A percentile compares a stretch with the other conserved stretches of the same genome.
These are phyloP conservation scores for Salix exigua DNA, from an alignment of 345 rosid genomes.

Conservation along the genomic window DNA sequence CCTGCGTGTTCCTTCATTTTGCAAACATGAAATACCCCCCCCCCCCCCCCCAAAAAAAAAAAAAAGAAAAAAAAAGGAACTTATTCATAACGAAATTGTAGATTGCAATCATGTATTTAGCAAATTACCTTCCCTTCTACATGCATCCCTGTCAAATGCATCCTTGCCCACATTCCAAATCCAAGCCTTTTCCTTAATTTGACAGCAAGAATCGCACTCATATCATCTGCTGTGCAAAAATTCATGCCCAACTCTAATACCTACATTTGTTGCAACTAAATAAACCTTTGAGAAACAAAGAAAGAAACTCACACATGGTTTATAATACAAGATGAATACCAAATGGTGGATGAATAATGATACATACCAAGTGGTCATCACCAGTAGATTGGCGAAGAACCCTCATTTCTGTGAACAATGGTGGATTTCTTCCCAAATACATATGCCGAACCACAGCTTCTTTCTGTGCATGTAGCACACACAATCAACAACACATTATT, in stretches of 20 bases:
- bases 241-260: conserved; percentile 85
- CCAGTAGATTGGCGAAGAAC: conserved; percentile 55
- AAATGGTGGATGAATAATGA: background rate
- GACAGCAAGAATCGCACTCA: conserved; percentile 90
- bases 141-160: conserved; percentile 95
- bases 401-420: conserved; percentile 73
- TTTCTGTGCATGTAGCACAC: conserved; percentile 47
- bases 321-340: background rate
- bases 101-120: too few relatives aligned
- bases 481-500: conserved; percentile 1
- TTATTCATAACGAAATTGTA: too few relatives aligned
- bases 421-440: conserved; percentile 89
- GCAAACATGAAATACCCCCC: too few relatives aligned
- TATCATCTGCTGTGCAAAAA: conserved; percentile 87
- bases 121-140: conserved; percentile 76
- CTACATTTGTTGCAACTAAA: conserved; percentile 43
- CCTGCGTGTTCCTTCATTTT: too few relatives aligned
- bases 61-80: too few relatives aligned
- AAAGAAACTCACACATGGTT: background rate
- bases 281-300: background rate
- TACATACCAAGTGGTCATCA: conserved; percentile 84
- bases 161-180: conserved; percentile 87
- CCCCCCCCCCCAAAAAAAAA: too few relatives aligned
- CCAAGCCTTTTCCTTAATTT: conserved; percentile 80
- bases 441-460: conserved; percentile 66